Percentiles rank a stretch among this genome's conserved stretches.
Evolutionary conservation across 352 stramenopile genomes (phyloP).

Genomic region (Phytophthora syringae): DNA sequence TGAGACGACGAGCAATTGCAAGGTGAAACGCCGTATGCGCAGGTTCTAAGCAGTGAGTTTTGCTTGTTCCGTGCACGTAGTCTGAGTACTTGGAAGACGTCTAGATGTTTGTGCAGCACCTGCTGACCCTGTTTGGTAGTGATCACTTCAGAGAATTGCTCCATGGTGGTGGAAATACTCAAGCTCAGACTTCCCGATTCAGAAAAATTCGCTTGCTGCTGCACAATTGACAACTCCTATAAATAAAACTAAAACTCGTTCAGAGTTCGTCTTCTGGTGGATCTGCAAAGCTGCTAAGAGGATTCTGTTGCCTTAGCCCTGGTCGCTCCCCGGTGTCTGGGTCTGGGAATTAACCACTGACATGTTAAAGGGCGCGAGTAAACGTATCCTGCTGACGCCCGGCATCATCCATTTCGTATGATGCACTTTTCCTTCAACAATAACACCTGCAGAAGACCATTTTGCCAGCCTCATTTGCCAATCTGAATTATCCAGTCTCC

Average conservation of each 20-base stretch:
- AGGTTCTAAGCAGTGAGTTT: slow-evolving; percentile 22
- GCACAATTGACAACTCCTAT: no score
- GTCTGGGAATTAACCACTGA: no score
- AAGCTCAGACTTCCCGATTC: slow-evolving; percentile 7
- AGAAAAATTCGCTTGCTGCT: no score
- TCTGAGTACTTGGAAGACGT: slow-evolving; percentile 21
- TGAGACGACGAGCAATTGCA: slow-evolving; percentile 30
- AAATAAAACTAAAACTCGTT: no score
- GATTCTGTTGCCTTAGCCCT: no score
- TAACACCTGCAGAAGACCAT: background rate
- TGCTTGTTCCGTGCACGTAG: slow-evolving; percentile 16
- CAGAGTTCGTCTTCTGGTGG: no score
- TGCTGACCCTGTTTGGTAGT: background rate
- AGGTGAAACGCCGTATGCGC: slow-evolving; percentile 31
- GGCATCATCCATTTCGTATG: slow-evolving; percentile 37
- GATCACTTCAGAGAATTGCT: slow-evolving; percentile 14
- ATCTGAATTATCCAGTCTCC: background rate
- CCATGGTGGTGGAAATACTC: slow-evolving; percentile 3
- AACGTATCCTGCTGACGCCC: slow-evolving; percentile 10
- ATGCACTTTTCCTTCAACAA: background rate
- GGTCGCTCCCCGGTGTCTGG: no score
- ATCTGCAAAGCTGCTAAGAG: background rate
- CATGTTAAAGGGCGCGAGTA: background rate
- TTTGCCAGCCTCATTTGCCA: background rate
- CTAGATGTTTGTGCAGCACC: slow-evolving; percentile 19